These are phyloP conservation scores for Lactifluus rugatus DNA, from an alignment of 768 basidiomycete genomes.

Conservation along the genomic window DNA sequence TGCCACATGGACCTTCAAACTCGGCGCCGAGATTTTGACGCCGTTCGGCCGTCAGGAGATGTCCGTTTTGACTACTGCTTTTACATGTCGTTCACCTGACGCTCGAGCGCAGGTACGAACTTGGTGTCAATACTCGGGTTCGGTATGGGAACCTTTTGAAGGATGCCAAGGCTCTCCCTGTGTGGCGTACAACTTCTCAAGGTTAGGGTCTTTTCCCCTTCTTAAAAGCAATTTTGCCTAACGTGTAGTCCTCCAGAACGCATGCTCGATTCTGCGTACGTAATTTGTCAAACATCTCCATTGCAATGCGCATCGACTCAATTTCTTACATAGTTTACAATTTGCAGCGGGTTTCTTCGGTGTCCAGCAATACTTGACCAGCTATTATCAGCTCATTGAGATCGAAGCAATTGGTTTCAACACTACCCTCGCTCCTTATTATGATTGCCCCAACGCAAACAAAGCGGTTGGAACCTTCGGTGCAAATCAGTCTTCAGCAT, in stretches of 20 bases:
- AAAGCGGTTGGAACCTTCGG: slow-evolving; percentile 23
- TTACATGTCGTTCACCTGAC: not conserved
- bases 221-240: not conserved
- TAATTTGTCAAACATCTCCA: not conserved
- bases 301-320: not conserved
- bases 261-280: slow-evolving; percentile 30
- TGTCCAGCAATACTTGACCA: slow-evolving; percentile 30
- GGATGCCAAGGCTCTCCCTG: slow-evolving; percentile 36
- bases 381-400: slow-evolving; percentile 40
- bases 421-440: slow-evolving; percentile 38
- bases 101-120: slow-evolving; percentile 27
- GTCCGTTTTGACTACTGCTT: not conserved
- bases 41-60: slow-evolving; percentile 40
- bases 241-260: slow-evolving; percentile 18
- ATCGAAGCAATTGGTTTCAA: slow-evolving; percentile 38
- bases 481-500: slow-evolving; percentile 23
- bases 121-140: slow-evolving; percentile 35
- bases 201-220: slow-evolving; percentile 20
- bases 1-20: slow-evolving; percentile 37
- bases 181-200: slow-evolving; percentile 40
- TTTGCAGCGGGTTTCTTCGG: slow-evolving; percentile 45
- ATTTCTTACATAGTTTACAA: slow-evolving; percentile 29
- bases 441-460: slow-evolving; percentile 26
- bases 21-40: slow-evolving; percentile 38
- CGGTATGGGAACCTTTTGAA: slow-evolving; percentile 40